These are phyloP conservation scores for Citrus hindsii DNA, from an alignment of 345 rosid species.

Conservation along the genomic window DNA sequence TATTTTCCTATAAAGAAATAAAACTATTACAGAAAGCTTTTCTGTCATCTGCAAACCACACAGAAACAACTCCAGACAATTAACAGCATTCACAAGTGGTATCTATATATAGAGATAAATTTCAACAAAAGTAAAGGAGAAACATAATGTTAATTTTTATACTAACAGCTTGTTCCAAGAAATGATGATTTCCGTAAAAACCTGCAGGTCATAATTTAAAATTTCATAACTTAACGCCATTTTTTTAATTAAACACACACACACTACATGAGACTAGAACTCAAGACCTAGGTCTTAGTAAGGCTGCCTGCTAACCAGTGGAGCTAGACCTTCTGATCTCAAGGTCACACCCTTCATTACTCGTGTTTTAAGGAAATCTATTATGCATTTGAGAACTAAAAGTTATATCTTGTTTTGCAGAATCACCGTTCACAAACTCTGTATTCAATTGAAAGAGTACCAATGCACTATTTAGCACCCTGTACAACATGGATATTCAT, in stretches of 20 bases:
- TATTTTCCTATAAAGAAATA: not conserved
- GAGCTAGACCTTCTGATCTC: no score
- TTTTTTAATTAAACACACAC: no score
- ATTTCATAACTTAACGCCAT: not conserved
- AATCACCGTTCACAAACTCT: constrained; percentile 1
- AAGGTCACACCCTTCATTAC: not conserved
- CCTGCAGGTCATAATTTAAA: constrained; percentile 1
- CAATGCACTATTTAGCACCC: not conserved
- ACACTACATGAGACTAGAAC: no score
- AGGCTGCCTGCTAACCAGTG: no score
- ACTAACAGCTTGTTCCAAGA: not conserved
- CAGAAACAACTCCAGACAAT: not conserved
- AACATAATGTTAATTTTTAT: not conserved
- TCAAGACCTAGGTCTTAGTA: no score
- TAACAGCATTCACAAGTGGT: not conserved
- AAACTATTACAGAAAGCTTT: not conserved
- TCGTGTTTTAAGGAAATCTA: not conserved
- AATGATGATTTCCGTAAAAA: not conserved
- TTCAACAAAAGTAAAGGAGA: not conserved
- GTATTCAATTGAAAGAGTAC: not conserved
- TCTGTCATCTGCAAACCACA: not conserved
- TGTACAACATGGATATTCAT: not conserved
- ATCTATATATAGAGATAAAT: not conserved
- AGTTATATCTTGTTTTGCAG: not conserved
- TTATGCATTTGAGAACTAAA: not conserved